A percentile compares a stretch with the other conserved stretches of the same genome.
Conservation (phyloP, 495 filamentous ascomycete genomes). For the Parmelia sp. region DNA sequence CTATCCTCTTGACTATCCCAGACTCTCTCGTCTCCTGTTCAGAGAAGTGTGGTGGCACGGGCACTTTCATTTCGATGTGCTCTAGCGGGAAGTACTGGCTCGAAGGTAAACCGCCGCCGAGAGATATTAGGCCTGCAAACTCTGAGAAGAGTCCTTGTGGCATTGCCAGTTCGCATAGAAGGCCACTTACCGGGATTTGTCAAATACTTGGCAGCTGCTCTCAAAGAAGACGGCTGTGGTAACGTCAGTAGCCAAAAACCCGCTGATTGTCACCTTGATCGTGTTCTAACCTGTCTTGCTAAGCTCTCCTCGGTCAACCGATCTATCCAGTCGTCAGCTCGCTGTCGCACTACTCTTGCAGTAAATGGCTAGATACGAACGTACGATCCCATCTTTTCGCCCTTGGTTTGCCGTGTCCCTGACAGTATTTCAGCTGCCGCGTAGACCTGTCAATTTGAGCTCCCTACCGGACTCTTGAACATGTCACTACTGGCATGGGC, state of each 20-base stretch:
- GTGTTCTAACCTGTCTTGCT: constrained; percentile 30
- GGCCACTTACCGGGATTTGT: constrained; percentile 53
- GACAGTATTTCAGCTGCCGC: constrained; percentile 11
- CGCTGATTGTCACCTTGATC: too few relatives aligned
- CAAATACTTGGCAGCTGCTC: constrained; percentile 68
- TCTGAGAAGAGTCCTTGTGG: background rate
- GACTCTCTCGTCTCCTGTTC: constrained; percentile 52
- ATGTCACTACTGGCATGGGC: constrained; percentile 69
- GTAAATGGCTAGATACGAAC: constrained; percentile 29
- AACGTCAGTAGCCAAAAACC: background rate
- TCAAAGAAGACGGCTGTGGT: constrained; percentile 43
- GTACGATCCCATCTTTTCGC: constrained; percentile 82
- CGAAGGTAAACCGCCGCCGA: constrained; percentile 87
- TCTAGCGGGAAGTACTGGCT: constrained; percentile 85
- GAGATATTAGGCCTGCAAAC: constrained; percentile 60
- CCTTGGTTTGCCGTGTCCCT: constrained; percentile 61
- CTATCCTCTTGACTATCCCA: constrained; percentile 53
- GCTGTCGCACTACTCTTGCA: background rate
- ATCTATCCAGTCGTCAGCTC: constrained; percentile 32
- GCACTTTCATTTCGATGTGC: constrained; percentile 60
- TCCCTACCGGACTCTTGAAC: constrained; percentile 68
- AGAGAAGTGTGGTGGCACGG: constrained; percentile 59
- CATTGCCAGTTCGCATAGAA: background rate
- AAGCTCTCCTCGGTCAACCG: constrained; percentile 52
- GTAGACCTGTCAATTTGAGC: background rate